These are phyloP conservation scores for Vicia villosa DNA, from an alignment of 306 rosid species.

Conservation along the genomic window DNA sequence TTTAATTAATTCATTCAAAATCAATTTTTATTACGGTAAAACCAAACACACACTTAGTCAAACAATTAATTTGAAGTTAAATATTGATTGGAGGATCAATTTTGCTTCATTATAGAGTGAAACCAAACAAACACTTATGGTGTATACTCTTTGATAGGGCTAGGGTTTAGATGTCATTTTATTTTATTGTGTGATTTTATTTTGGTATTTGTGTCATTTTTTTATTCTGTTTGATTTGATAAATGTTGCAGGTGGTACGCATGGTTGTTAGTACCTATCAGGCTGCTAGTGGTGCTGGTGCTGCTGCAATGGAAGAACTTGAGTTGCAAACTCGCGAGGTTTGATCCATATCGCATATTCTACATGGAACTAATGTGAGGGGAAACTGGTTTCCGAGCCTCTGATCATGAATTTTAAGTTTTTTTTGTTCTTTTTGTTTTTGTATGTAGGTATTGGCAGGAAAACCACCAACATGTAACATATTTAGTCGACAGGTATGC, in stretches of 20 bases:
- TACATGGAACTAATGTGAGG: background rate
- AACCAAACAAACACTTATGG: background rate
- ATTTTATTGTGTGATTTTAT: background rate
- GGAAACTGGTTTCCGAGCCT: background rate
- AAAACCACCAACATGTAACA: constrained; percentile 76
- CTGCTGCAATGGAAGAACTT: constrained; percentile 99
- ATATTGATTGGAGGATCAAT: background rate
- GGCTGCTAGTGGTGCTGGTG: constrained; percentile 99
- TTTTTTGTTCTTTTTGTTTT: too few relatives aligned
- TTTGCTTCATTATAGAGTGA: background rate
- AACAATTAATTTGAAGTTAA: too few relatives aligned
- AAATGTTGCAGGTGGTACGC: constrained; percentile 69
- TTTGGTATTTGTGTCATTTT: background rate
- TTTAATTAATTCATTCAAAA: too few relatives aligned
- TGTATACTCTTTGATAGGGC: background rate
- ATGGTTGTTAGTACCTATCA: constrained; percentile 99
- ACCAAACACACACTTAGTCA: too few relatives aligned
- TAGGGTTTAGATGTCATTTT: background rate
- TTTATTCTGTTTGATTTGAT: constrained; percentile 30
- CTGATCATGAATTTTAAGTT: constrained; percentile 22
- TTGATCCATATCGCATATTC: constrained; percentile 23
- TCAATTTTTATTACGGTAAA: too few relatives aligned
- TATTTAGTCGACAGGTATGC: constrained; percentile 81
- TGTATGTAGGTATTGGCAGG: constrained; percentile 76
- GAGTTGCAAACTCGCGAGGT: constrained; percentile 95